Evolutionary conservation across 140 eudicot genomes (phyloP).

Genomic region (Flaveria floridana): DNA sequence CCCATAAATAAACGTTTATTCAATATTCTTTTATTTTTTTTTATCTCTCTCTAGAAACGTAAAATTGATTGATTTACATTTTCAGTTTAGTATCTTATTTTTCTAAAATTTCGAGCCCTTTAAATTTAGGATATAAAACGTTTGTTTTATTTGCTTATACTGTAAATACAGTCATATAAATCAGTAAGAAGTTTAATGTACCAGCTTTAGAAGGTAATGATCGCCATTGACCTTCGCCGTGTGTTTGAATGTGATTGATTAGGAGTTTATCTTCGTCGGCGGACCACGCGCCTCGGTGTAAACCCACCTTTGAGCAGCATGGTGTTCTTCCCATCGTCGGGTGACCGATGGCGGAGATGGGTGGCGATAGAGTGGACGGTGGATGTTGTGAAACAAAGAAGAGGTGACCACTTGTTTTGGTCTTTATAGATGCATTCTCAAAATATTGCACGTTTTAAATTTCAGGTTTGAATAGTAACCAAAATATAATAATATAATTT

Average conservation of each 20-base stretch:
- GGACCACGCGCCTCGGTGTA: constrained; percentile 4
- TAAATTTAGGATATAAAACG: too few species aligned
- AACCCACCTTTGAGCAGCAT: constrained; percentile 7
- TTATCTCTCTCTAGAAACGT: too few species aligned
- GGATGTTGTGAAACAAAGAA: background rate
- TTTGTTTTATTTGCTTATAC: too few species aligned
- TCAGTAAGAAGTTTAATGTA: background rate
- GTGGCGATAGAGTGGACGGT: background rate
- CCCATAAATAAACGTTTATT: too few species aligned
- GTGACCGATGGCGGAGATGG: background rate
- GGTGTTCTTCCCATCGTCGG: constrained; percentile 14
- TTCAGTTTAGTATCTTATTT: too few species aligned
- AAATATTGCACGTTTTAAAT: background rate
- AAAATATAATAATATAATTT: background rate
- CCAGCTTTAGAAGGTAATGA: constrained; percentile 13
- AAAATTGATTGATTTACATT: too few species aligned
- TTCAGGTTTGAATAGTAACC: background rate
- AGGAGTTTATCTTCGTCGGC: constrained; percentile 14
- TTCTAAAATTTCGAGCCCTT: too few species aligned
- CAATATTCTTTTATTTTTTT: too few species aligned
- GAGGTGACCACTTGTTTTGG: background rate
- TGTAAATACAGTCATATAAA: background rate
- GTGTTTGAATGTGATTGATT: background rate
- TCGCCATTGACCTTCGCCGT: constrained; percentile 18
- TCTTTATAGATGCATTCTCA: background rate